Evolutionary conservation across 2,329 filamentous ascomycete genomes (phyloP).

Genomic region (Clathrospora elynae): DNA sequence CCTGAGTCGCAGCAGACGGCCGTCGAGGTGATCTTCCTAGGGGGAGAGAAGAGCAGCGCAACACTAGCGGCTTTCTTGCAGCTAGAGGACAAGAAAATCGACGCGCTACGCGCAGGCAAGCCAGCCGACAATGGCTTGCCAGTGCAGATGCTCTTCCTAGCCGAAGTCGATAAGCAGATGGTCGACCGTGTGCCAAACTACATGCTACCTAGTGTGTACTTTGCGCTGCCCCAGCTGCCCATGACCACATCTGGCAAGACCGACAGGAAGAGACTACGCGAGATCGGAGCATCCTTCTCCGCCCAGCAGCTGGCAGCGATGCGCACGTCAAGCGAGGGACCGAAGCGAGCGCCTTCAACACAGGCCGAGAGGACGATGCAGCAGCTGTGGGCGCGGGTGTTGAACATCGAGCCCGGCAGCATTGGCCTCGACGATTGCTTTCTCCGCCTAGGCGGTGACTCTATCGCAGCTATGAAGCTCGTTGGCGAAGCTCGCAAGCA

Average conservation of each 20-base stretch:
- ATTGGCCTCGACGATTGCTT: conserved; percentile 22
- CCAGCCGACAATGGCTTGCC: background rate
- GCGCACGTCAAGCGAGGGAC: background rate
- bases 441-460: conserved; percentile 31
- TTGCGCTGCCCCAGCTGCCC: conserved; percentile 43
- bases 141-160: background rate
- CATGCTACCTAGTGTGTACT: conserved; percentile 6
- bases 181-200: background rate
- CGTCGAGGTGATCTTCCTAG: background rate
- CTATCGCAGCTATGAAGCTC: conserved; percentile 33
- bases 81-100: background rate
- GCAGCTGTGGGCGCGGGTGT: conserved; percentile 8
- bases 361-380: conserved; percentile 8
- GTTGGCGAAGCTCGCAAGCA: conserved; percentile 6
- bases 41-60: background rate
- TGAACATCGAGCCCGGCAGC: conserved; percentile 1
- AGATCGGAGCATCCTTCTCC: conserved; percentile 5
- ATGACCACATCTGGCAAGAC: conserved; percentile 53
- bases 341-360: conserved; percentile 2
- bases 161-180: conserved; percentile 1
- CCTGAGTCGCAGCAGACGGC: background rate
- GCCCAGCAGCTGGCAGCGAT: conserved; percentile 6
- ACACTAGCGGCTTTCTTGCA: background rate
- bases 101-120: too few species aligned
- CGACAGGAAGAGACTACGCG: conserved; percentile 19